phyloP scores from a whole-genome alignment of 2,329 filamentous ascomycete species.

The Trichothecium roseum region DNA sequence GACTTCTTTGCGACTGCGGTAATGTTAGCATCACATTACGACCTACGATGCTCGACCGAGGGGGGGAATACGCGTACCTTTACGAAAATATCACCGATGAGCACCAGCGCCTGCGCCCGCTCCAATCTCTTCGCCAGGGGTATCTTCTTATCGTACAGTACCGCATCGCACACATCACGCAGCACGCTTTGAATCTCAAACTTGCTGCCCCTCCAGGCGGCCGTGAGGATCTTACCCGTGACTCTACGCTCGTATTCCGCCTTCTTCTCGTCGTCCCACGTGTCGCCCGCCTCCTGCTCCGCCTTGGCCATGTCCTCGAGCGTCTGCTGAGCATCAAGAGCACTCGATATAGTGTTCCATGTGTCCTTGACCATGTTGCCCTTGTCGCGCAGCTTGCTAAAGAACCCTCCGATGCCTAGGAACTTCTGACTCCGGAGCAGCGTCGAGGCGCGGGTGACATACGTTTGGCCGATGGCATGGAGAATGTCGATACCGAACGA shows the following conservation, averaged over 20 bases:
- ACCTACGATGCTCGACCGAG: slow-evolving; percentile 1
- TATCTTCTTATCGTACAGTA: slow-evolving; percentile 71
- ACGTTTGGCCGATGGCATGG: slow-evolving; percentile 87
- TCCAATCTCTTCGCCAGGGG: slow-evolving; percentile 78
- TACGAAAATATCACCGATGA: slow-evolving; percentile 81
- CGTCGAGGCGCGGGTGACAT: slow-evolving; percentile 75
- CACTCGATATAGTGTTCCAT: slow-evolving; percentile 93
- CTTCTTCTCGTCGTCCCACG: slow-evolving; percentile 97
- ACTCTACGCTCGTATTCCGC: slow-evolving; percentile 91
- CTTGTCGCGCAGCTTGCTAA: slow-evolving; percentile 90
- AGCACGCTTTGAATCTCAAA: slow-evolving; percentile 97
- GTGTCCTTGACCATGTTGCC: slow-evolving; percentile 95
- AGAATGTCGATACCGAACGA: slow-evolving; percentile 94
- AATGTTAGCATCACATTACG: slow-evolving; percentile 1
- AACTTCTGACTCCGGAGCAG: slow-evolving; percentile 95
- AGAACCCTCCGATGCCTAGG: slow-evolving; percentile 91
- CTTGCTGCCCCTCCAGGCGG: slow-evolving; percentile 91
- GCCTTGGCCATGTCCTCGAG: slow-evolving; percentile 98
- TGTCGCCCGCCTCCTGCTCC: slow-evolving; percentile 88
- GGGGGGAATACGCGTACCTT: slow-evolving; percentile 49
- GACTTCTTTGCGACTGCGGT: slow-evolving; percentile 67
- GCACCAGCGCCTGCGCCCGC: slow-evolving; percentile 77
- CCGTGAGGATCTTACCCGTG: slow-evolving; percentile 94
- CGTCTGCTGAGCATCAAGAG: slow-evolving; percentile 93
- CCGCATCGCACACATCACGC: slow-evolving; percentile 83